Conservation (phyloP, 2,329 filamentous ascomycete species). For the Lasiodiplodia gonubiensis region DNA sequence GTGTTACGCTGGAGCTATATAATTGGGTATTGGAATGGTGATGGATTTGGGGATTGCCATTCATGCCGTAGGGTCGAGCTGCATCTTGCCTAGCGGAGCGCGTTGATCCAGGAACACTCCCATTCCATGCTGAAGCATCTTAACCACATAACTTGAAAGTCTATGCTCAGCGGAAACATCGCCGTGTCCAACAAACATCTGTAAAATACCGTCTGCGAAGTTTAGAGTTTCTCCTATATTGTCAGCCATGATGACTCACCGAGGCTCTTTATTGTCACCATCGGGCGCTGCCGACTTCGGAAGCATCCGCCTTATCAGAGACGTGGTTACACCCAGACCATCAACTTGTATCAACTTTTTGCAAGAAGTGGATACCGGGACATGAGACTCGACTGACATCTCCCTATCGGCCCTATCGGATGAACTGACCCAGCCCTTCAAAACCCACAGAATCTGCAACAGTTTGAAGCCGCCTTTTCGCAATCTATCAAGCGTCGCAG, state of each 20-base stretch:
- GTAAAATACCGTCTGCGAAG: not conserved
- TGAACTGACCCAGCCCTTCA: slow-evolving; percentile 12
- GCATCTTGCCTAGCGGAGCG: not conserved
- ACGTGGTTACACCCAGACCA: not conserved
- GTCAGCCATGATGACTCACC: not conserved
- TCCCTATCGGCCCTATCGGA: slow-evolving; percentile 12
- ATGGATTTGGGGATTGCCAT: not conserved
- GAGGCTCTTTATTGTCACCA: not conserved
- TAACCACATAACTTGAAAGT: not conserved
- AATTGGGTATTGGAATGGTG: not conserved
- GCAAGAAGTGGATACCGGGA: slow-evolving; percentile 1
- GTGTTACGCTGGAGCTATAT: not conserved
- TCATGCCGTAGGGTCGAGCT: not conserved
- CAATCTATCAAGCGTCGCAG: not conserved
- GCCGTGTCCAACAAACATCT: not conserved
- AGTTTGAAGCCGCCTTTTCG: slow-evolving; percentile 2
- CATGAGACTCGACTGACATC: slow-evolving; percentile 23
- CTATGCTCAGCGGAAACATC: not conserved
- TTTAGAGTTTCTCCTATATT: not conserved
- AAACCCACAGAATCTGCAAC: slow-evolving; percentile 21
- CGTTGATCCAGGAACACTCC: not conserved
- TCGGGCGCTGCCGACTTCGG: slow-evolving; percentile 3
- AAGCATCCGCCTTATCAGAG: slow-evolving; percentile 13
- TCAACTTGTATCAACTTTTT: not conserved
- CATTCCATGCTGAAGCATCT: not conserved